phyloP scores from a whole-genome alignment of 306 rosid genomes.

The Trifolium fragiferum region DNA sequence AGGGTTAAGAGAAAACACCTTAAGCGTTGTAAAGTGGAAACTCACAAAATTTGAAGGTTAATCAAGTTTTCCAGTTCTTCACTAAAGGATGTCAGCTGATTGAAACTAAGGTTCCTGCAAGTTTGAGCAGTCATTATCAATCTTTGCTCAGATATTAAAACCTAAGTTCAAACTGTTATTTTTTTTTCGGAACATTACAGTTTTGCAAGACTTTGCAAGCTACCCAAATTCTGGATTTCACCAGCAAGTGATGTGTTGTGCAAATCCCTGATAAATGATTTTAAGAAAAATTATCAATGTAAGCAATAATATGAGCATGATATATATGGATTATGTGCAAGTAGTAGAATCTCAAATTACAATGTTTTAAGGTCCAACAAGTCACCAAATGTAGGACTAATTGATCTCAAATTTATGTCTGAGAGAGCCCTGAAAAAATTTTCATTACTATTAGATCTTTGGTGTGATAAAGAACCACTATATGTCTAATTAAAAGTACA shows the following conservation, averaged over 20 bases:
- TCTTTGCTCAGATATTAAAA: neutral
- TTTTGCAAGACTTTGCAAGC: conserved; percentile 79
- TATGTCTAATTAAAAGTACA: neutral
- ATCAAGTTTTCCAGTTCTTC: conserved; percentile 67
- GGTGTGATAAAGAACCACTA: conserved; percentile 20
- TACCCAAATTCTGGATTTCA: conserved; percentile 74
- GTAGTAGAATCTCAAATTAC: conserved; percentile 54
- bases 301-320: conserved; percentile 6
- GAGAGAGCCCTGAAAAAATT: conserved; percentile 67
- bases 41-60: conserved; percentile 83
- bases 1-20: neutral
- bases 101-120: conserved; percentile 94
- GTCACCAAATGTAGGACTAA: conserved; percentile 85
- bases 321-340: neutral
- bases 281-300: conserved; percentile 3
- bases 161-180: conserved; percentile 22
- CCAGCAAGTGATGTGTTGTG: conserved; percentile 87
- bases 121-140: conserved; percentile 32
- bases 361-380: conserved; percentile 82
- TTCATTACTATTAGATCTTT: conserved; percentile 27
- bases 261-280: conserved; percentile 70
- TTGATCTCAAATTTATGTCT: conserved; percentile 76
- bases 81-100: conserved; percentile 73
- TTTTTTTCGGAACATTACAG: conserved; percentile 58
- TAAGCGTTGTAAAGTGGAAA: conserved; percentile 18